Evolutionary conservation across 2,329 filamentous ascomycete species (phyloP), one percentile per base, ranked within the genome.

Genomic region (Aspergillus calidoustus): DNA sequence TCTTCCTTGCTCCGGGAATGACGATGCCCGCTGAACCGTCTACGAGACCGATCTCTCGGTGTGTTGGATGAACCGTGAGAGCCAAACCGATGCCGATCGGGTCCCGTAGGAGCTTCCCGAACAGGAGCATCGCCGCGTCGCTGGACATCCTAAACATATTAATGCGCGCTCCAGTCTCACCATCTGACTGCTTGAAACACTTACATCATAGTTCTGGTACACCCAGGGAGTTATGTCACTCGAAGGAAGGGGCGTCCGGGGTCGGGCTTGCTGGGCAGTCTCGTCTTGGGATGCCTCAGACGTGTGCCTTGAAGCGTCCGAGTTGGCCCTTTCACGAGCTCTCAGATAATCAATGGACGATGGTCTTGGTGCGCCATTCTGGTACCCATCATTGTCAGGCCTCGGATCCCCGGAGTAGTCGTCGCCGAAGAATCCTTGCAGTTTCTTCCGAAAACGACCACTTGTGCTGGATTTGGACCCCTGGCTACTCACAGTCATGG

Each of bases 211-310:
- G 74, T 95, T 92, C 78, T 98, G 95, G 74, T 95, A 98, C 64
- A 96, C 85, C 84, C 97, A 99, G n/a, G 95, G 95, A 44, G 96
- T 95, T 61, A 99, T 93, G 78, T 98, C 94, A 72, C 92, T 95
- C 13, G 91, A 92, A 47, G 91, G 91, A 55, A 93, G 84, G 13
- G 93, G 93, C n/a, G 92, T 96, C 69, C 90, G 86, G 52, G 93
- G 92, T 68, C 92, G 85, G 30, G 91, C 93, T 34, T 87, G 87
- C 56, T 86, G 85, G 46, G 92, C 92, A 50, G 84, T 84, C 57
- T 80, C 75, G 59, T 82, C 82, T 57, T 77, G 73, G 48, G 70
- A 63, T 8, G 72, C 67, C 30, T 79, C 78, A 47, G 80, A 72
- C 54, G 78, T 77, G 62, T 79, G 89, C 63, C 89, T 83, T 66